phyloP scores from a whole-genome alignment of 176 grass and related monocot species.

The Avena insularis region DNA sequence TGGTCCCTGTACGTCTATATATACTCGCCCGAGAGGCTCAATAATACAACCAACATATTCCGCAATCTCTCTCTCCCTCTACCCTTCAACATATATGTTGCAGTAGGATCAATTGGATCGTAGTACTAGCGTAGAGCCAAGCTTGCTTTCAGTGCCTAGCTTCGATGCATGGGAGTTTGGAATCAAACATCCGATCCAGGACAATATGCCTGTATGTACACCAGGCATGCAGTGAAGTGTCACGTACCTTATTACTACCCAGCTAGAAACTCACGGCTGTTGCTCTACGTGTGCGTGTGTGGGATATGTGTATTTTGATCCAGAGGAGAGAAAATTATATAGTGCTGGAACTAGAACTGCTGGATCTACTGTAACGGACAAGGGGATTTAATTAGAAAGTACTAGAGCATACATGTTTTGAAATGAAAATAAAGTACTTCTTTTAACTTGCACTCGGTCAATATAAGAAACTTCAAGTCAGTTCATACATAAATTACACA shows the following conservation, averaged over 20 bases:
- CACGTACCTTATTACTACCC: background rate
- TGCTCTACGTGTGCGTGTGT: background rate
- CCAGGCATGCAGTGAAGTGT: background rate
- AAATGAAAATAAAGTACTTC: background rate
- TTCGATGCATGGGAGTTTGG: slow-evolving; percentile 43
- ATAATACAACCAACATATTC: no score
- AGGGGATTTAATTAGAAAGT: background rate
- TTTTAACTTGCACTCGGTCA: background rate
- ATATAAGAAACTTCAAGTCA: background rate
- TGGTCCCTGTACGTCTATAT: no score
- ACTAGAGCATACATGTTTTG: background rate
- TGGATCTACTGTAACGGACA: background rate
- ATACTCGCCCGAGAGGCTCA: no score
- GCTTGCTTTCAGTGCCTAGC: background rate
- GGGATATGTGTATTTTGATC: background rate
- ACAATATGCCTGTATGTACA: background rate
- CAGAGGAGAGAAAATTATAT: background rate
- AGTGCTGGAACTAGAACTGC: background rate
- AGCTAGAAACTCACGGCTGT: background rate
- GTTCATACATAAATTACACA: background rate
- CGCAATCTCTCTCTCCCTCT: no score
- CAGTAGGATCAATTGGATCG: slow-evolving; percentile 9
- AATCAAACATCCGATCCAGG: slow-evolving; percentile 22
- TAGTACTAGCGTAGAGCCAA: background rate
- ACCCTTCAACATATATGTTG: no score